A percentile compares a stretch with the other conserved stretches of the same genome.
Conservation (phyloP, 768 basidiomycete genomes). For the Auriscalpium microsporum region DNA sequence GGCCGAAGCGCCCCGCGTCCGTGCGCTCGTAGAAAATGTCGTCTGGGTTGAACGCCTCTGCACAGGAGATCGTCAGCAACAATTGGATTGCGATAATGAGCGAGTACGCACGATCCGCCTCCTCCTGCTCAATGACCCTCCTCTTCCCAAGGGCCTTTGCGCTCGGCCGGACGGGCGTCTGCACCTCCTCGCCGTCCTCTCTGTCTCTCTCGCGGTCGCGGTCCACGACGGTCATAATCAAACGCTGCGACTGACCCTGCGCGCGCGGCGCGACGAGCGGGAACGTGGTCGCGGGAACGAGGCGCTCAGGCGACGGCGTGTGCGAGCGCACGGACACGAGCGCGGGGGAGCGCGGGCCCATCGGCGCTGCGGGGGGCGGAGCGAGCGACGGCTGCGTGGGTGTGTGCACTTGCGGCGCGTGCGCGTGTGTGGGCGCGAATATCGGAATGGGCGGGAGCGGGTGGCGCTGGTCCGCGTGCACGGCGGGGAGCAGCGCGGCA, state of each 20-base stretch:
- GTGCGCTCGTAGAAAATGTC: constrained; percentile 44
- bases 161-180: constrained; percentile 54
- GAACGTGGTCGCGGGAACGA: constrained; percentile 3
- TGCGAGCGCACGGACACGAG: constrained; percentile 42
- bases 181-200: constrained; percentile 16
- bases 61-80: not conserved
- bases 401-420: constrained; percentile 14
- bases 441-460: constrained; percentile 30
- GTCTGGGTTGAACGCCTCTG: constrained; percentile 47
- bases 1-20: constrained; percentile 22
- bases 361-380: constrained; percentile 59
- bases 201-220: constrained; percentile 17
- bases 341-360: constrained; percentile 62
- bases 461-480: constrained; percentile 23
- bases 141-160: constrained; percentile 87
- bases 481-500: constrained; percentile 20
- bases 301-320: constrained; percentile 62
- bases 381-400: constrained; percentile 35
- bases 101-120: constrained; percentile 35
- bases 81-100: not conserved
- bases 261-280: constrained; percentile 1
- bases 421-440: constrained; percentile 14
- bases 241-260: not conserved
- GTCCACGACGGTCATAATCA: not conserved
- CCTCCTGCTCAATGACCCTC: constrained; percentile 46